Conservation (phyloP, 2,329 filamentous ascomycete species). For the Aspergillus novofumigatus region DNA sequence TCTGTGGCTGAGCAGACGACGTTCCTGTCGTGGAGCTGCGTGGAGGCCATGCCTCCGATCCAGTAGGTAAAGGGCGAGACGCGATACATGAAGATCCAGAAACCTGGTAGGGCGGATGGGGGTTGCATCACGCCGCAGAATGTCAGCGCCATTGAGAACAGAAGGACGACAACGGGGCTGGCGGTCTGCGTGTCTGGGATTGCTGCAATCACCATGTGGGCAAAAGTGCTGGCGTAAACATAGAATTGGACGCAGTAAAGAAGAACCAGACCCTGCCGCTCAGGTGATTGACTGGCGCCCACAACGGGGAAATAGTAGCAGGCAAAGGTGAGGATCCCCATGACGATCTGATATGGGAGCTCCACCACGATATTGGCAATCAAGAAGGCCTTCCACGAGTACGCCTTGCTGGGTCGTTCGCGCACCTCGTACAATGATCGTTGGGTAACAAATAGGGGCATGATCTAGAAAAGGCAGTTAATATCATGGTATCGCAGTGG, state of each 20-base stretch:
- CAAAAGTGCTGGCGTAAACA: slow-evolving; percentile 76
- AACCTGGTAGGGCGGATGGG: slow-evolving; percentile 55
- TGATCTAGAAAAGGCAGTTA: slow-evolving; percentile 33
- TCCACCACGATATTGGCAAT: slow-evolving; percentile 78
- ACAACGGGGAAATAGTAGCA: slow-evolving; percentile 79
- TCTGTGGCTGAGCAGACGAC: slow-evolving; percentile 68
- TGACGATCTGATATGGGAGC: slow-evolving; percentile 73
- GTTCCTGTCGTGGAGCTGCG: slow-evolving; percentile 62
- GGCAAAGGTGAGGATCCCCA: slow-evolving; percentile 70
- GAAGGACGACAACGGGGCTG: slow-evolving; percentile 68
- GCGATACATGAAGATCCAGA: slow-evolving; percentile 65
- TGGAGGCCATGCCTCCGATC: slow-evolving; percentile 61
- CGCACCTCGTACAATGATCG: slow-evolving; percentile 78
- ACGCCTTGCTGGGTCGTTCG: slow-evolving; percentile 77
- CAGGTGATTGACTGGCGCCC: slow-evolving; percentile 52
- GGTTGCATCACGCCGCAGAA: slow-evolving; percentile 68
- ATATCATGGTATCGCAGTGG: neutral
- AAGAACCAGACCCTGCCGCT: slow-evolving; percentile 74
- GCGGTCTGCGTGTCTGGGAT: slow-evolving; percentile 70
- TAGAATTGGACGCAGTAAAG: slow-evolving; percentile 71
- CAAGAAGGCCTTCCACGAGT: slow-evolving; percentile 83
- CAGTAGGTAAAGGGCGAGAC: slow-evolving; percentile 53
- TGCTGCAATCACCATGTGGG: slow-evolving; percentile 68
- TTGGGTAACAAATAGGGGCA: slow-evolving; percentile 81
- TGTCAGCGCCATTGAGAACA: slow-evolving; percentile 79